Base-by-base conservation (phyloP, 2,329 filamentous ascomycete species). In the Sporothrix dimorphospora region DNA sequence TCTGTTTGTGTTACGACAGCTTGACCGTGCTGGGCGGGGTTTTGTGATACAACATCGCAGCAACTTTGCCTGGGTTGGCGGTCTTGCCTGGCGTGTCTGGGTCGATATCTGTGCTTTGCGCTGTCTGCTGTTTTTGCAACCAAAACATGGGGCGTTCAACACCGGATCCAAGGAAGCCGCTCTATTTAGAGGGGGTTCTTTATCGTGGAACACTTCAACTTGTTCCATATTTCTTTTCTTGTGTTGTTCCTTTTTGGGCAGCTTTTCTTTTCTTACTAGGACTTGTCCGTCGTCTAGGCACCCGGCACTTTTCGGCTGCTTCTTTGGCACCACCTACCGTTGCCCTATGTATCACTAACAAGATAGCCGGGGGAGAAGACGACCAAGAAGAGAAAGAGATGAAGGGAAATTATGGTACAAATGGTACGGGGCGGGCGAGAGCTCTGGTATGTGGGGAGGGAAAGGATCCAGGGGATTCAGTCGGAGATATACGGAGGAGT, bases 81-180 rank as follows among this genome's bases (percentile, higher is more conserved):
- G 71, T 67, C 67, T 38, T 80, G 81, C 82, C 82, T 81, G 82
- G 80, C 81, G 81, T 71, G 38, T 84, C 87, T 88, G 88, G 87
- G 87, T 90, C 87, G 88, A 73, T 21, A 71, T 86, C 85, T 86
- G 84, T 85, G 85, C 83, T 88, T 89, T 89, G 86, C 88, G 87
- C 88, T 89, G 87, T 91, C 88, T 76, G 87, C 86, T 91, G 89
- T 91, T 93, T 93, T 92, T 91, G 86, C 90, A 93, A 93, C 90
- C 88, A 92, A 93, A 92, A 92, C 89, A 90, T 87, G 83, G 84
- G 90, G 88, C 88, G 89, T 91, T 92, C 90, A 92, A 93, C 90
- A 88, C 84, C 82, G 88, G 88, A 89, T 88, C 88, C 88, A 90
- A 88, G 87, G 66, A 68, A 65, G 42, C 34, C 68, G 86, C 86